Percentiles rank a stretch among this genome's conserved stretches.
phyloP scores from a whole-genome alignment of 2,329 filamentous ascomycete genomes.

The Neophaeococcomyces mojaviensis region DNA sequence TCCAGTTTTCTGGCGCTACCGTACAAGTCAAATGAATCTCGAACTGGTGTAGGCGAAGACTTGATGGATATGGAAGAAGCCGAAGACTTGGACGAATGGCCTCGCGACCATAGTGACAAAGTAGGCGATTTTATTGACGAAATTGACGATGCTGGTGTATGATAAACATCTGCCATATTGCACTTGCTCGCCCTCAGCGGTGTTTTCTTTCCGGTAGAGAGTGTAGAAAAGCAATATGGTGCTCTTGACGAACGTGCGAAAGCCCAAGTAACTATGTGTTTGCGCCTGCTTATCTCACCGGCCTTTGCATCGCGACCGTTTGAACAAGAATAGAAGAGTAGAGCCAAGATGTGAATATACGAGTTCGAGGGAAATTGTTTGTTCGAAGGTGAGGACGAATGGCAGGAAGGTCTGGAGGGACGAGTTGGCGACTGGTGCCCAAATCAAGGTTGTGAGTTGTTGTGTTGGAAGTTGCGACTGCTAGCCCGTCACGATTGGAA shows the following conservation, averaged over 20 bases:
- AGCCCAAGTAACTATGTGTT: conserved; percentile 2
- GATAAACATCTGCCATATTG: conserved; percentile 1
- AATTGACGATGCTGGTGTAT: conserved; percentile 3
- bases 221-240: not conserved
- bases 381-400: conserved; percentile 7
- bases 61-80: conserved; percentile 47
- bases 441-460: conserved; percentile 7
- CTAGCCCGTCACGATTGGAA: conserved; percentile 8
- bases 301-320: conserved; percentile 9
- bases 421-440: conserved; percentile 4
- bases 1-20: conserved; percentile 60
- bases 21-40: conserved; percentile 41
- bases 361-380: conserved; percentile 2
- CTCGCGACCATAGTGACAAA: conserved; percentile 18
- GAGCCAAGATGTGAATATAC: not conserved
- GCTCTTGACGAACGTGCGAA: conserved; percentile 1
- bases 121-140: conserved; percentile 1
- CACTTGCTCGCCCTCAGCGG: not conserved
- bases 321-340: not conserved
- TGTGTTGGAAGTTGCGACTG: conserved; percentile 7
- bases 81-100: conserved; percentile 20
- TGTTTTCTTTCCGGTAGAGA: not conserved
- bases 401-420: not conserved
- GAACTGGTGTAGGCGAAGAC: conserved; percentile 48
- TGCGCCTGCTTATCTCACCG: conserved; percentile 5